phyloP scores from a whole-genome alignment of 345 rosid genomes.

The Salix suchowensis region DNA sequence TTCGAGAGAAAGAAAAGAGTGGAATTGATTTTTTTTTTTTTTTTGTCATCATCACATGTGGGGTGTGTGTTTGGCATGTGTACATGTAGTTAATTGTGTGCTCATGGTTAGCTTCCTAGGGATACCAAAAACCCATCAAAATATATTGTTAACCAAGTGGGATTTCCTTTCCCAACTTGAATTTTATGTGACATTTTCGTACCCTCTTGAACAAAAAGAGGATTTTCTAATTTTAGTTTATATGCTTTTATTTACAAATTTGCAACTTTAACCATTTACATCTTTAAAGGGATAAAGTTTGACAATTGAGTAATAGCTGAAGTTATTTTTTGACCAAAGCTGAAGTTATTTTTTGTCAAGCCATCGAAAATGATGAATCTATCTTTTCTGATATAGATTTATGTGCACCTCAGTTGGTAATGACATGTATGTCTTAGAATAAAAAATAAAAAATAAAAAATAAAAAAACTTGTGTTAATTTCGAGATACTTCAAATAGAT shows the following conservation, averaged over 20 bases:
- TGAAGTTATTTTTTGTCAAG: not conserved
- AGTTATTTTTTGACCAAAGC: not conserved
- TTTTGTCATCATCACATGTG: not conserved
- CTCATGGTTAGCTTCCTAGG: not conserved
- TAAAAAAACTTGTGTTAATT: no score
- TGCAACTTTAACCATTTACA: not conserved
- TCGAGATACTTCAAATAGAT: no score
- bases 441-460: no score
- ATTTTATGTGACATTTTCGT: not conserved
- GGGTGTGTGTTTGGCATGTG: conserved; percentile 7
- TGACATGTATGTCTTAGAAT: not conserved
- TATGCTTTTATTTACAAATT: not conserved
- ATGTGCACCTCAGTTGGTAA: not conserved
- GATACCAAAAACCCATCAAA: not conserved
- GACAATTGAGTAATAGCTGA: not conserved
- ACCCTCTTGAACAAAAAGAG: not conserved
- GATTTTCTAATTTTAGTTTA: not conserved
- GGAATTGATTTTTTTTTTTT: no score
- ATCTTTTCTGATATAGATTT: not conserved
- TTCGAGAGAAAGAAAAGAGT: not conserved
- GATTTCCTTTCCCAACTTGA: not conserved
- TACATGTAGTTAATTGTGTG: not conserved
- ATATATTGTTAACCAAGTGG: not conserved
- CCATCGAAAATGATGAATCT: not conserved
- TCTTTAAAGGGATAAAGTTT: not conserved